Base-by-base conservation (phyloP, 495 filamentous ascomycete species). In the Poronia punctata region DNA sequence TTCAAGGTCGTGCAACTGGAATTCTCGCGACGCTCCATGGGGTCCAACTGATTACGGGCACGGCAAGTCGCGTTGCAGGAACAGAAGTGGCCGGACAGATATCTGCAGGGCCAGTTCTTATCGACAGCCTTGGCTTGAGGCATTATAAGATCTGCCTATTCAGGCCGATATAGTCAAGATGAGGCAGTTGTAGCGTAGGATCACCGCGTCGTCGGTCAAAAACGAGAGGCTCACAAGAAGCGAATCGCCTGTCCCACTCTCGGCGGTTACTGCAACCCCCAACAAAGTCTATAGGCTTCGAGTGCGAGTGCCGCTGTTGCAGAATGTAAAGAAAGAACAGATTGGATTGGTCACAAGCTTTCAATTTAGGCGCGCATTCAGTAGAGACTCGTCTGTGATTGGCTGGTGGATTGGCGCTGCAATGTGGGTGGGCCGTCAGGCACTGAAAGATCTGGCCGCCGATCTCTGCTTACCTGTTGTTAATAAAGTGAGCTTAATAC, bases 181-280 rank as follows among this genome's bases (percentile, higher is more conserved):
- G 49, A 56, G 36, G 53, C 53, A 40, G 34, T 36, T 30, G 49
- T 46, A 12, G 38, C 39, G 25, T 34, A 19, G 33, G 43, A 40
- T 24, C 18, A 25, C 14, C 40, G 21, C 24, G 38, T 38, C 7
- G 23, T 19, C 21, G 19, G n/a, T n/a, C n/a, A n/a, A n/a, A 42
- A 56, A 59, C 25, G 55, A 59, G 55, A 59, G 55, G 55, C 33
- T 50, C 38, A 48, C 18, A 28, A 21, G 40, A 50, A 35, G 55
- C 55, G 55, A 59, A 46, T 48, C 55, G 55, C 55, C 30, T 29
- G 35, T 40, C 45, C 31, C 32, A 49, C 15, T 16, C 16, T 42
- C 38, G 51, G 52, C 49, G 52, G 52, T 48, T 53, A 55, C 43
- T 20, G 17, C 24, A n/a, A n/a, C 7, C 24, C 7, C 7, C 24